Evolutionary conservation across 2,329 filamentous ascomycete genomes (phyloP), one percentile per base, ranked within the genome.

Genomic region (Zasmidium citrigriseum): DNA sequence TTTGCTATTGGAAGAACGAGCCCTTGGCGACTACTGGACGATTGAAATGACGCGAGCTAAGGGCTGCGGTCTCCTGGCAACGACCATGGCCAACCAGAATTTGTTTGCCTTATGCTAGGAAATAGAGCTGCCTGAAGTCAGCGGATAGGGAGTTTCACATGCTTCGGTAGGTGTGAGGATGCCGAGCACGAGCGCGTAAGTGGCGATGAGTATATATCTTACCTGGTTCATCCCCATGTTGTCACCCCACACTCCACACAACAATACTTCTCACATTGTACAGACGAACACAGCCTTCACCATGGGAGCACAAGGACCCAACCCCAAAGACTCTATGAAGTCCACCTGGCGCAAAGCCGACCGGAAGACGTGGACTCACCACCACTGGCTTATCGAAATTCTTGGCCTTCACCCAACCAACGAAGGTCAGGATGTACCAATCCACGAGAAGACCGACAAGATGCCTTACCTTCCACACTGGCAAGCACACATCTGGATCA

Each of bases 371-470:
- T 66, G 64, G 64, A 56, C 41, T 4, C 51, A 41, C 25, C 58
- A 62, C 45, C 64, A 66, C 38, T 52, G 52, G 18, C 34, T 59
- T 20, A 59, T 60, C 48, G 61, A 66, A 22, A 52, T 55, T 54
- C 38, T 65, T 11, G 50, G 56, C 3, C 48, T 61, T 20, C 59
- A 65, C 21, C 63, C 61, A n/a, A 65, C 56, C 12, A 57, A 61
- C 44, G 20, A 56, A 11, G 63, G 75, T 34, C 65, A 70, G 20
- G 64, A 70, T 0, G 65, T 76, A 0, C 78, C 77, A 0, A 68
- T 76, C 1, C 74, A 78, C 63, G 34, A 66, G 9, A 80, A 80
- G 63, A 65, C 65, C 0, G 77, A 80, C 22, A 75, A 74, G 38
- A 66, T 79, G n/a, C 77, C 76, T 1, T 71, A 75, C 52, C 54